Base-by-base conservation (phyloP, 139 green algal species). In the Gonium pectorale region DNA sequence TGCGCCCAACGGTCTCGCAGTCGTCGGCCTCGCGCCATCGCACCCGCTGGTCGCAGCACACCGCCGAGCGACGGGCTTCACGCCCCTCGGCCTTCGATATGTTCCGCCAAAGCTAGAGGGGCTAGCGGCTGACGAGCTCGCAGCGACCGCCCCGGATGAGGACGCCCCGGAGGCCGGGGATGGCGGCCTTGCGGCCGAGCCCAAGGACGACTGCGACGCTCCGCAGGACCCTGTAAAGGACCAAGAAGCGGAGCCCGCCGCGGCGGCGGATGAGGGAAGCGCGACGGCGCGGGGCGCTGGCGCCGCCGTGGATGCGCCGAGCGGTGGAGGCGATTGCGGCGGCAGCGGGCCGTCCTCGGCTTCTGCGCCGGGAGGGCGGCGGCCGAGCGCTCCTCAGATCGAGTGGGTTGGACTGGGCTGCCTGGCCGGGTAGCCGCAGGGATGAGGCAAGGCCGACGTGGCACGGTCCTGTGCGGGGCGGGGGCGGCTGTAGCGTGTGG, bases 21-120 rank as follows among this genome's bases (percentile, higher is more conserved):
- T 89, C 8, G 60, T 89, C 19, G 85, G 85, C 6, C 77, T 89
- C 0, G 85, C 85, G 43, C 85, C 85, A 40, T 86, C 85, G 43
- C 85, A 88, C 37, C n/a, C 54, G 29, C 54, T 86, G 27, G 60
- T 86, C n/a, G 52, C 44, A 26, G 69, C 81, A 21, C 81, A 86
- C 33, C 52, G 81, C 13, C 21, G 6, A 0, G 64, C 46, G 46
- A 77, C 66, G 2, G 64, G 79, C 33, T 85, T 69, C 66, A 44
- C 40, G 27, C 79, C 79, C 3, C 41, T 59, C 2, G 26, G 33
- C 46, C 49, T 85, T 5, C 35, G 46, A 26, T 85, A 78, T 17
- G 37, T 85, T 27, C 64, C 79, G 7, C 64, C 79, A 11, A 8
- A 64, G 7, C 24, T 83, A 8, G 59, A 73, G 7, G 31, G 51